Evolutionary conservation across 2,329 filamentous ascomycete species (phyloP).

Genomic region (Hypoxylon sp.): DNA sequence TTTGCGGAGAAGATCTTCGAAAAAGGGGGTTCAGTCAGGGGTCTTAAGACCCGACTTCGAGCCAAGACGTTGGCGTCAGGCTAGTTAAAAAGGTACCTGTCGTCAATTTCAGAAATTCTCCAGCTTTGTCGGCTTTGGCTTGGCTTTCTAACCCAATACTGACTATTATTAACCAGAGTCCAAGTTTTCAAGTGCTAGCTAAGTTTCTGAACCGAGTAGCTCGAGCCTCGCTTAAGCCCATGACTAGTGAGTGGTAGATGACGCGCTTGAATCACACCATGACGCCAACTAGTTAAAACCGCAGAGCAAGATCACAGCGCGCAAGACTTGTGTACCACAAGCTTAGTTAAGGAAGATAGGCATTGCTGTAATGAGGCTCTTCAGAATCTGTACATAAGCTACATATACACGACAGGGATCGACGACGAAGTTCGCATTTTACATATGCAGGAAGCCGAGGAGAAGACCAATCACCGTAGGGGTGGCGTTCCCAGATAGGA

Average conservation of each 20-base stretch:
- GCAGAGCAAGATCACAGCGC: background rate
- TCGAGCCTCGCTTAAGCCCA: background rate
- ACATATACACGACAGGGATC: background rate
- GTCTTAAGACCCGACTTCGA: background rate
- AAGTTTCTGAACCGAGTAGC: slow-evolving; percentile 8
- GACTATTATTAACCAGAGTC: slow-evolving; percentile 11
- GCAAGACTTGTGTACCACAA: background rate
- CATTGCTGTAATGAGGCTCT: background rate
- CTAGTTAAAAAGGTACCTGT: slow-evolving; percentile 3
- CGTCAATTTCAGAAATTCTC: background rate
- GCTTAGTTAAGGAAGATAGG: background rate
- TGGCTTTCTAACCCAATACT: slow-evolving; percentile 12
- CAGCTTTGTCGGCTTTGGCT: background rate
- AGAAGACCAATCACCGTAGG: slow-evolving; percentile 7
- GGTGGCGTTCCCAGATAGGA: slow-evolving; percentile 2
- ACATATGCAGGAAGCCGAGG: background rate
- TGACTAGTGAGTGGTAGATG: background rate
- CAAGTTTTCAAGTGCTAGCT: background rate
- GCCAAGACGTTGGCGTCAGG: background rate
- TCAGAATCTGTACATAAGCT: background rate
- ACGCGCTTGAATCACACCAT: background rate
- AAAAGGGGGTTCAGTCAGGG: slow-evolving; percentile 1
- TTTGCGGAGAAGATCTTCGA: slow-evolving; percentile 2
- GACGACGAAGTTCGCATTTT: background rate
- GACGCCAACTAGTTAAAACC: background rate